Base-by-base conservation (phyloP, 257 asterid species). In the Scutellaria minor region DNA sequence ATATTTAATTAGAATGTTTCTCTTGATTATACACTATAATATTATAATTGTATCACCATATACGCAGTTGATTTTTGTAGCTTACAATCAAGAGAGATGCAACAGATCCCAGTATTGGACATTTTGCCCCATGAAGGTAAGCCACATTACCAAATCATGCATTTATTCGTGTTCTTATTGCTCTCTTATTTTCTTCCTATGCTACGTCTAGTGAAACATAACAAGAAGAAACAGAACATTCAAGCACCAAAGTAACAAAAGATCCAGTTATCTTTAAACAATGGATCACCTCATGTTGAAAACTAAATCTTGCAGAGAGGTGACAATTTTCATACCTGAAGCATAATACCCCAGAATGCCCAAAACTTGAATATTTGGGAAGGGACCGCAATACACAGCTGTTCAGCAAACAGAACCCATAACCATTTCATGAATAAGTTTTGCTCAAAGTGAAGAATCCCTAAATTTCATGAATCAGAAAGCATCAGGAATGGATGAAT, bases 341-440 rank as follows among this genome's bases (percentile, higher is more conserved):
- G 79, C 98, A 95, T 82, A 74, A 95, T 90, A 66, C 97, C 98
- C 35, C 86, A 73, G 78, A 90, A 95, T 41, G 98, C 98, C 99
- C 99, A 95, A 57, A 88, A 84, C 89, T 87, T 95, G 90, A 92
- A 92, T 66, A 92, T 87, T 79, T 88, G 99, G 84, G 97, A 95
- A 56, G 99, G 99, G 66, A 95, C 98, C 22, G 98, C 99, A 73
- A 95, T 77, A 14, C 98, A 95, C 64, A 95, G 76, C 99, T 95
- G 92, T 79, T 66, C 70, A 65, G 72, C 64, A 54, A 75, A 69
- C 70, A 74, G 48, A 81, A 73, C 14, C 56, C 73, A 60, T 22
- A 61, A 44, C 76, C 62, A 73, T 47, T 1, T 6, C 61, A 61
- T 9, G 20, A 47, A 55, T 53, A 64, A 37, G 61, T 62, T 62